Conservation (phyloP, 2,329 filamentous ascomycete species). For the Beauveria bassiana region DNA sequence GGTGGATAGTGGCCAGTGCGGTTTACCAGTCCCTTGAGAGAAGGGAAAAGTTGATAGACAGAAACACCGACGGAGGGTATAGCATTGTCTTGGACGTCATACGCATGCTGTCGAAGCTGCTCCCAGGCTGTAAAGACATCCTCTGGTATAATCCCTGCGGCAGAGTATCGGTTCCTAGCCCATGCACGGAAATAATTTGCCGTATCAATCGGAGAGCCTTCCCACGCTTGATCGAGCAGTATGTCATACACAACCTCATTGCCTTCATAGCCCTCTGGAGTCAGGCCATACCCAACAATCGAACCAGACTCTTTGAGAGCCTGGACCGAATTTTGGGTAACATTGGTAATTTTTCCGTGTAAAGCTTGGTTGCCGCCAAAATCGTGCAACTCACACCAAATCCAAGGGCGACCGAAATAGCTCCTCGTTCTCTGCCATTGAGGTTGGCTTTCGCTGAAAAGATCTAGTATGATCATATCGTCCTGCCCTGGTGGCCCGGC, state of each 20-base stretch:
- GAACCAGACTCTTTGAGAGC: slow-evolving; percentile 38
- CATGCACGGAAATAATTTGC: slow-evolving; percentile 37
- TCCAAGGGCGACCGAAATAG: slow-evolving; percentile 45
- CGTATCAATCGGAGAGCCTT: slow-evolving; percentile 32
- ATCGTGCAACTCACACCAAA: slow-evolving; percentile 45
- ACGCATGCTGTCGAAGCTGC: background rate
- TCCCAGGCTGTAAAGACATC: background rate
- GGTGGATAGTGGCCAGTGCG: background rate
- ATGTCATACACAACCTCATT: slow-evolving; percentile 46
- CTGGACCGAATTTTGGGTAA: slow-evolving; percentile 37
- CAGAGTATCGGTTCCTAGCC: slow-evolving; percentile 34
- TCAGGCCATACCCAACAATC: background rate
- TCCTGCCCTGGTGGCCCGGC: slow-evolving; percentile 33
- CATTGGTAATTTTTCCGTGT: slow-evolving; percentile 41
- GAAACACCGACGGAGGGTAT: background rate
- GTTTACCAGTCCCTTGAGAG: background rate
- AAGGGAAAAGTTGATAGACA: background rate
- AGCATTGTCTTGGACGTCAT: background rate
- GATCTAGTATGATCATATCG: slow-evolving; percentile 44
- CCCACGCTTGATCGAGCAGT: slow-evolving; percentile 44
- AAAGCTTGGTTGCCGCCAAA: slow-evolving; percentile 42
- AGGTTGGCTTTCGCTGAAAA: slow-evolving; percentile 40
- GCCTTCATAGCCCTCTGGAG: slow-evolving; percentile 31
- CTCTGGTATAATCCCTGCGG: background rate
- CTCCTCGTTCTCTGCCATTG: slow-evolving; percentile 43